Evolutionary conservation across 805 yeast species (phyloP), one percentile per base, ranked within the genome.

Genomic region (Peterozyma xylosa): DNA sequence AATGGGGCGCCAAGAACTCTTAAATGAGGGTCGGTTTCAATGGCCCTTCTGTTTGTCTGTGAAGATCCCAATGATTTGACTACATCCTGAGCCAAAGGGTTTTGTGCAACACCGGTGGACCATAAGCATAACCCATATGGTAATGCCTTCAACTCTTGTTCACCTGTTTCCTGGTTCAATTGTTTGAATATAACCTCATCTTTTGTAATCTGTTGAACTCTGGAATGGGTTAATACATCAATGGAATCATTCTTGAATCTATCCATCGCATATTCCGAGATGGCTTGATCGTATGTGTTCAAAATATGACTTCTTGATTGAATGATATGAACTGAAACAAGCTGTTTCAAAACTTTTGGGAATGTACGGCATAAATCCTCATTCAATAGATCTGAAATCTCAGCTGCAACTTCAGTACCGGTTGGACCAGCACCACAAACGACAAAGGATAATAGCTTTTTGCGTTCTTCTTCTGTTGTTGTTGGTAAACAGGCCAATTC

Each of bases 371-470:
- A 67, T 52, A 81, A 60, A 56, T 81, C 87, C 58, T 81, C 86
- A 55, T 80, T 79, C 56, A 81, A 64, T 52, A 81, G 58, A 53
- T 81, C 88, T 51, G 67, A 79, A 29, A 81, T 73, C 59, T 81
- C 88, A 30, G 87, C 85, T 30, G 88, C 87, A 53, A 80, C 73
- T 56, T 80, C 87, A 33, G 78, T 84, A 52, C 87, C 87, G 1
- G 87, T 80, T 43, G 87, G 86, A 37, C 87, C 87, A 48, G 86
- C 87, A 48, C 87, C 87, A 58, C 86, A 80, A 32, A 80, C 74
- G 11, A 80, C 85, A 58, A 80, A 80, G 42, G 80, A 73, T 39
- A 81, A 65, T 47, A 81, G 58, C 46, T 70, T 71, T 53, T 76
- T 76, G 50, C 86, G 73, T 54, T 80, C 85, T 38, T 71, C 82